Conservation (phyloP, 2,329 filamentous ascomycete genomes). For the Penicillium sp. region DNA sequence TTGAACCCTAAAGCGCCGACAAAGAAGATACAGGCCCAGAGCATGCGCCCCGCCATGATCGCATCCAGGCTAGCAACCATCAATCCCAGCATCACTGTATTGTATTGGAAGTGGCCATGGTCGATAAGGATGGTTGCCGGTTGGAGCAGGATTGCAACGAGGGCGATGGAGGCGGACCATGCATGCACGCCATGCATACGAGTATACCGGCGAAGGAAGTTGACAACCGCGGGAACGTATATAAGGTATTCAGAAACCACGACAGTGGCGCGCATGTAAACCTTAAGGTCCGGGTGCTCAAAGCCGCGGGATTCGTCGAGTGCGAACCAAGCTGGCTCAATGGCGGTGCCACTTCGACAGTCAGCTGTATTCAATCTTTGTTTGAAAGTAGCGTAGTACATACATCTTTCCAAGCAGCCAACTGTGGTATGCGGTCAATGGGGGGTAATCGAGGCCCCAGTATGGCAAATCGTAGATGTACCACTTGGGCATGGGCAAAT, state of each 20-base stretch:
- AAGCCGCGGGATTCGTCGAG: slow-evolving; percentile 78
- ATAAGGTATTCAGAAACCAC: slow-evolving; percentile 87
- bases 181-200: slow-evolving; percentile 72
- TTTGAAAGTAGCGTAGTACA: slow-evolving; percentile 21
- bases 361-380: slow-evolving; percentile 10
- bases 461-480: slow-evolving; percentile 96
- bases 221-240: slow-evolving; percentile 80
- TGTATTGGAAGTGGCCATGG: slow-evolving; percentile 96
- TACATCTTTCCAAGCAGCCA: slow-evolving; percentile 86
- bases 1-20: slow-evolving; percentile 95
- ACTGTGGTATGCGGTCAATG: slow-evolving; percentile 96
- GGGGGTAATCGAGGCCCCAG: slow-evolving; percentile 98
- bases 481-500: slow-evolving; percentile 90
- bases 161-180: slow-evolving; percentile 81
- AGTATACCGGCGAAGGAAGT: slow-evolving; percentile 81
- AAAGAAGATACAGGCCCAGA: slow-evolving; percentile 93
- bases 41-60: slow-evolving; percentile 77
- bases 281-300: slow-evolving; percentile 77
- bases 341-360: slow-evolving; percentile 62
- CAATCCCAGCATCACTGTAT: slow-evolving; percentile 96
- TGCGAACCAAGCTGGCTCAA: slow-evolving; percentile 84
- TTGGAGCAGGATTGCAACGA: slow-evolving; percentile 90
- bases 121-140: slow-evolving; percentile 88
- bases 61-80: slow-evolving; percentile 84
- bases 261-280: slow-evolving; percentile 94